These are phyloP conservation scores for Phoma sp. DNA, from an alignment of 2,329 filamentous ascomycete genomes.

Conservation along the genomic window DNA sequence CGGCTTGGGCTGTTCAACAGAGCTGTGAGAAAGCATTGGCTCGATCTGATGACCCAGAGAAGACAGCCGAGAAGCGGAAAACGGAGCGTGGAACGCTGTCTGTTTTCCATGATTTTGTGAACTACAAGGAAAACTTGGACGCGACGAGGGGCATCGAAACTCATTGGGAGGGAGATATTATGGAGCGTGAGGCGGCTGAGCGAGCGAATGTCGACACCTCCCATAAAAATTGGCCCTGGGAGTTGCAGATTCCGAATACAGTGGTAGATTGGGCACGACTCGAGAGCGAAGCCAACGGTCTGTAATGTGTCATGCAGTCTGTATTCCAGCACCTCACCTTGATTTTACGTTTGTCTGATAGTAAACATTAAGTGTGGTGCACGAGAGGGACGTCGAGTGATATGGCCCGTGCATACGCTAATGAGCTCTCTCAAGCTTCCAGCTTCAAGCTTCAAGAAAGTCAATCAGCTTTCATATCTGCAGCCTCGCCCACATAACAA, in stretches of 20 bases:
- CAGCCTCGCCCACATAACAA: background rate
- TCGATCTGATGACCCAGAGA: background rate
- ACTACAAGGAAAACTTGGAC: conserved; percentile 8
- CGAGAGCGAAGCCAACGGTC: background rate
- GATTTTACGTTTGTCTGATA: no score
- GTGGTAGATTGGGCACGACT: background rate
- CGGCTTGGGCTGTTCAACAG: background rate
- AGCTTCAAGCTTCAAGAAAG: conserved; percentile 1
- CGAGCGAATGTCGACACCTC: conserved; percentile 1
- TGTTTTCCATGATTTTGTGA: conserved; percentile 12
- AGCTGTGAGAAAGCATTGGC: background rate
- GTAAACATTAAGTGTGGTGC: no score
- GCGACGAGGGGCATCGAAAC: background rate
- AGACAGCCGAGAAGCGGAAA: conserved; percentile 10
- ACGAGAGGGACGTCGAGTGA: background rate
- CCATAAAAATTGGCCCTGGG: conserved; percentile 13
- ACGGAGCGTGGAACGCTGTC: conserved; percentile 5
- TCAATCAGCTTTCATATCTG: background rate
- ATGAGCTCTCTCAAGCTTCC: conserved; percentile 2
- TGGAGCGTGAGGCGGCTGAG: conserved; percentile 4
- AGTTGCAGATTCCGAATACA: conserved; percentile 1
- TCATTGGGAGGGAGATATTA: conserved; percentile 10
- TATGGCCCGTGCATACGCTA: conserved; percentile 6
- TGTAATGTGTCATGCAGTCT: conserved; percentile 1
- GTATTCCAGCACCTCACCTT: background rate